Conservation (phyloP, 2,329 filamentous ascomycete species). For the Ophiosphaerella korrae region DNA sequence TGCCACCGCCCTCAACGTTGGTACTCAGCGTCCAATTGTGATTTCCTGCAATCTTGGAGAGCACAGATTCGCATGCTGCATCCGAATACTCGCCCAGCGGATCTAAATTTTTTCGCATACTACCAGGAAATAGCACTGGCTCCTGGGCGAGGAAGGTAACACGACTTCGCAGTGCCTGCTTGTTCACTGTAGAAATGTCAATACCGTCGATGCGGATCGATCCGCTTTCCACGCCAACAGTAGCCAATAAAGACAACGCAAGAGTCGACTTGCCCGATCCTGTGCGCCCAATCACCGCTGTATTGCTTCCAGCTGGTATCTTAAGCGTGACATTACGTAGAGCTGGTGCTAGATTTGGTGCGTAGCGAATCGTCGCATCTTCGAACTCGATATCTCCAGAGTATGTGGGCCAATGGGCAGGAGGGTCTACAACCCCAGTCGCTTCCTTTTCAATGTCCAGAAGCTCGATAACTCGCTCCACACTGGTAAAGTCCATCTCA, state of each 20-base stretch:
- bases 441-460: constrained; percentile 78
- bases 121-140: constrained; percentile 67
- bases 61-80: constrained; percentile 58
- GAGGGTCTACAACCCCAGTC: constrained; percentile 68
- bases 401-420: constrained; percentile 76
- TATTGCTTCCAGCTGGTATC: constrained; percentile 78
- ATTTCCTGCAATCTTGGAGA: constrained; percentile 59
- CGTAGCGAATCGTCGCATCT: constrained; percentile 78
- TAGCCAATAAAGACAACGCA: constrained; percentile 63
- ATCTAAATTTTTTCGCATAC: constrained; percentile 66
- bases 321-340: constrained; percentile 70
- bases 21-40: constrained; percentile 64
- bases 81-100: constrained; percentile 63
- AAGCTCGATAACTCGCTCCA: constrained; percentile 84
- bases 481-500: constrained; percentile 90
- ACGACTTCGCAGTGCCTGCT: constrained; percentile 64
- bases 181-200: constrained; percentile 64
- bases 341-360: constrained; percentile 75
- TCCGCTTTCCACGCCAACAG: constrained; percentile 59
- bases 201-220: constrained; percentile 65
- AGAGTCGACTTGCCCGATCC: constrained; percentile 81
- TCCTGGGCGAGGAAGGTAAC: constrained; percentile 72
- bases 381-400: constrained; percentile 77
- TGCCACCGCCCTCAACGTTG: constrained; percentile 63
- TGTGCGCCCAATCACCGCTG: constrained; percentile 80